A percentile compares a stretch with the other conserved stretches of the same genome.
phyloP scores from a whole-genome alignment of 176 grass and related monocot genomes.

The Avena insularis region DNA sequence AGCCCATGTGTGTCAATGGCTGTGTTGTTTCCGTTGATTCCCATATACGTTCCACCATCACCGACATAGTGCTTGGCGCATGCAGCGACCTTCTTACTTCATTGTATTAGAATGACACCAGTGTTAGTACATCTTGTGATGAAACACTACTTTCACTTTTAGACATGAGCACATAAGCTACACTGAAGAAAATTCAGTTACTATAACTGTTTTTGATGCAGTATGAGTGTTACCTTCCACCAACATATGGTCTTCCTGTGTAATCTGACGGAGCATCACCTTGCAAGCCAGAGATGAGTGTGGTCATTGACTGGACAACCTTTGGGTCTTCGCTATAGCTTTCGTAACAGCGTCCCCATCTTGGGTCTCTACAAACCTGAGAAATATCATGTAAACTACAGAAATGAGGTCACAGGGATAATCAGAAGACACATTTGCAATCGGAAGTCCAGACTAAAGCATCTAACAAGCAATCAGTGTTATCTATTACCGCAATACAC shows the following conservation, averaged over 20 bases:
- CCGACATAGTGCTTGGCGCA: constrained; percentile 80
- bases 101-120: background rate
- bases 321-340: constrained; percentile 80
- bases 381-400: background rate
- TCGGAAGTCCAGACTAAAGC: background rate
- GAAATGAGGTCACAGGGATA: background rate
- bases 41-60: constrained; percentile 67
- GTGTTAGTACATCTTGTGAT: background rate
- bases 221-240: constrained; percentile 53
- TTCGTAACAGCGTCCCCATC: constrained; percentile 87
- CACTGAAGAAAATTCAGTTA: constrained; percentile 20
- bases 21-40: constrained; percentile 81
- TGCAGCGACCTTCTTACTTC: constrained; percentile 74
- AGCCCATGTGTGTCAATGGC: constrained; percentile 55
- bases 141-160: background rate
- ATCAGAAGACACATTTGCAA: background rate
- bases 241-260: constrained; percentile 63
- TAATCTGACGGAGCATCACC: constrained; percentile 53
- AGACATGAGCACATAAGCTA: background rate
- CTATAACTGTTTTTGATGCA: background rate
- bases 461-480: background rate
- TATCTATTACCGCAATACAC: constrained; percentile 63
- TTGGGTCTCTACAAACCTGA: constrained; percentile 89
- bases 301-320: constrained; percentile 68
- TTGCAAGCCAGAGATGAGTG: constrained; percentile 73